Conservation (phyloP, 768 basidiomycete genomes). For the Suillus plorans region DNA sequence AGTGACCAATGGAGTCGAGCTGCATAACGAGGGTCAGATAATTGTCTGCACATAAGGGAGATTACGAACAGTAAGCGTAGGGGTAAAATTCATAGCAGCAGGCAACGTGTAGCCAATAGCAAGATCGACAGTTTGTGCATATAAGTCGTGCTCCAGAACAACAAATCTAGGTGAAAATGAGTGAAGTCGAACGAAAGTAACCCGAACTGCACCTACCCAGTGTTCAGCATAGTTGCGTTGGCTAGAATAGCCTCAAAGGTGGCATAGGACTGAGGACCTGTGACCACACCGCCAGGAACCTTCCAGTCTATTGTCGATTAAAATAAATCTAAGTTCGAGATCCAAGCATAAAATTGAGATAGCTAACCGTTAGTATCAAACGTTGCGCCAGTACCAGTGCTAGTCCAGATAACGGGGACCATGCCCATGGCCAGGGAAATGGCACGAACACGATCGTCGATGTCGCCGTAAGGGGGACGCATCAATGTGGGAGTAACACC, state of each 20-base stretch:
- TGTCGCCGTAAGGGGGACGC: conserved; percentile 84
- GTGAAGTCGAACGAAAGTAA: neutral
- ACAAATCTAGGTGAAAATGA: conserved; percentile 58
- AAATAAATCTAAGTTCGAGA: neutral
- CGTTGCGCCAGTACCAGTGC: conserved; percentile 46
- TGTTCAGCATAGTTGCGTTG: conserved; percentile 59
- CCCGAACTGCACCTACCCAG: conserved; percentile 44
- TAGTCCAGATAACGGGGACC: conserved; percentile 89
- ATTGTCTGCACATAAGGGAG: neutral
- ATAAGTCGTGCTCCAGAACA: conserved; percentile 88
- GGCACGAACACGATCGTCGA: conserved; percentile 91
- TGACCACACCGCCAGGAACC: conserved; percentile 74
- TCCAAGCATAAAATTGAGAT: neutral
- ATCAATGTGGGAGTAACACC: conserved; percentile 77
- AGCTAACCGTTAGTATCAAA: conserved; percentile 74
- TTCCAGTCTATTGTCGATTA: conserved; percentile 65
- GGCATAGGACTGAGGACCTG: conserved; percentile 60
- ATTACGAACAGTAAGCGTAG: conserved; percentile 57
- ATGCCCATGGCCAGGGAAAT: conserved; percentile 91
- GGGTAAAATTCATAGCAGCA: conserved; percentile 65
- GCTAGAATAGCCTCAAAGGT: conserved; percentile 75
- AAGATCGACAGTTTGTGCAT: conserved; percentile 81
- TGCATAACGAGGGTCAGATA: conserved; percentile 19
- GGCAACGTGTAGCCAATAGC: conserved; percentile 86
- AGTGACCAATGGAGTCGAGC: conserved; percentile 77